Evolutionary conservation across 352 stramenopile genomes (phyloP), one percentile per base, ranked within the genome.

Genomic region (Phytophthora quininea): DNA sequence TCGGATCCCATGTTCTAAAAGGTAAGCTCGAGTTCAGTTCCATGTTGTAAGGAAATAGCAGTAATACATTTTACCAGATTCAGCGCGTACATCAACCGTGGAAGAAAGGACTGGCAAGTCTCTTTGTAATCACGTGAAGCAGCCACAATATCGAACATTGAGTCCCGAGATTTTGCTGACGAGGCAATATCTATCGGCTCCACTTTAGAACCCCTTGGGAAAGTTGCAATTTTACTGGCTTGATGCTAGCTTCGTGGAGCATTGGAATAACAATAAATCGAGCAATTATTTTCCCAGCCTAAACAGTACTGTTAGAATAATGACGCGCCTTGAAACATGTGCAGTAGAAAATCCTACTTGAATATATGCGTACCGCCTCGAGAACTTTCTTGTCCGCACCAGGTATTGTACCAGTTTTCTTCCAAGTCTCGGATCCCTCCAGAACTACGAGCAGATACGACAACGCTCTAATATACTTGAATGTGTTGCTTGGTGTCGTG

Each of bases 391-490:
- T 84, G 50, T 89, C 82, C 15, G 63, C 59, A 33, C 71, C 71
- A 31, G 63, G 54, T 27, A 83, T 68, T 6, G 59, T 62, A 29
- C 58, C 72, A 8, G 62, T 67, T 51, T 73, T 83, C 40, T 19
- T 68, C 58, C 64, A 67, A 14, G 24, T 30, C 58, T 58, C 59
- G 6, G 62, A 71, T 40, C 76, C 73, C 30, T 88, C 71, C 7
- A 91, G 71, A n/a, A 91, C 66, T 0, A 67, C 63, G 30, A 85
- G 64, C 5, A 91, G 43, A 49, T 73, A 81, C 11, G 80, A 81
- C 2, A 88, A 49, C 15, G 82, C 59, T 1, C 80, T 76, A 49
- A 91, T 76, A 50, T 67, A 87, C 58, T 83, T 84, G 59, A 91
- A 90, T 30, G 66, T 72, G 6, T 74, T 62, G 12, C 68, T 53